Evolutionary conservation across 1,284 basidiomycete genomes (phyloP).

Genomic region (Inonotus hispidus): DNA sequence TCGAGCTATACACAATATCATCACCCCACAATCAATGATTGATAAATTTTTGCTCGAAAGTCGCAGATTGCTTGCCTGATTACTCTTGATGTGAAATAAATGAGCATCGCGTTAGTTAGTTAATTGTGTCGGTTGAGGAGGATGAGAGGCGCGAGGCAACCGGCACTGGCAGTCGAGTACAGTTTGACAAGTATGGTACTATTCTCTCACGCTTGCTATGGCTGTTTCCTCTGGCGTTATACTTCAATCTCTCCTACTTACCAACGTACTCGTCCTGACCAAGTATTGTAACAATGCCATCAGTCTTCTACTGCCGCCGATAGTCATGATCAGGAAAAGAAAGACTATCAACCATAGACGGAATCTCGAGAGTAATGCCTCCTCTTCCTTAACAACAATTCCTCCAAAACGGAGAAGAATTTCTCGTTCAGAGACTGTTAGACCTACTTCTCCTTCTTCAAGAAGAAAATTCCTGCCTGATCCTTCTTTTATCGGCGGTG

Average conservation of each 20-base stretch:
- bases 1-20: constrained; percentile 38
- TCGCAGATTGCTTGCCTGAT: constrained; percentile 8
- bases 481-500: background rate
- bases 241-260: background rate
- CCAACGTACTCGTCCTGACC: background rate
- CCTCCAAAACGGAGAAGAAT: background rate
- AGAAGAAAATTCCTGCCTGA: background rate
- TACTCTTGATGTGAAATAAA: constrained; percentile 16
- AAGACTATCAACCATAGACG: background rate
- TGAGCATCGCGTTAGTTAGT: constrained; percentile 13
- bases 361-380: background rate
- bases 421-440: background rate
- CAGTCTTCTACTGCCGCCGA: background rate
- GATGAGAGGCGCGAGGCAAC: background rate
- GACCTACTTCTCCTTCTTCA: background rate
- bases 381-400: background rate
- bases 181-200: background rate
- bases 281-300: background rate
- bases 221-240: background rate
- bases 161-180: background rate
- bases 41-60: background rate
- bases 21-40: background rate
- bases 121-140: background rate
- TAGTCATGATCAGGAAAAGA: background rate
- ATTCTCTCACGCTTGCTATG: background rate